Evolutionary conservation across 495 filamentous ascomycete species (phyloP).

Genomic region (Aspergillus egyptiacus): DNA sequence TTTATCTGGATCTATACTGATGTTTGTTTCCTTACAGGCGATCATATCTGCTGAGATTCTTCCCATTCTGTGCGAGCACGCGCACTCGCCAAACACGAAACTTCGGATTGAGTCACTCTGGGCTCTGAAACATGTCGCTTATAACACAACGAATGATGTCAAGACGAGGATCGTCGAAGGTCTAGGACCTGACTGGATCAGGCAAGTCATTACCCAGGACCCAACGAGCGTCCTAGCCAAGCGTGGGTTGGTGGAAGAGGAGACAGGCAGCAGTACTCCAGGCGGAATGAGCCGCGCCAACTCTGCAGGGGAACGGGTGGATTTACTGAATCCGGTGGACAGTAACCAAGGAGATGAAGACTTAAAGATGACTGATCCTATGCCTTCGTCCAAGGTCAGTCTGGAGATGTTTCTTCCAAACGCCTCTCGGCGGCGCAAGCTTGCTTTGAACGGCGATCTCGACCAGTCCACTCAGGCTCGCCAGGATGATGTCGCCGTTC

Average conservation of each 20-base stretch:
- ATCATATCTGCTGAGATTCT: conserved; percentile 73
- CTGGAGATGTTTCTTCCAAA: conserved; percentile 39
- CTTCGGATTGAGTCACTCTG: conserved; percentile 78
- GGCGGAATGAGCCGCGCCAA: conserved; percentile 57
- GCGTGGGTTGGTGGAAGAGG: conserved; percentile 35
- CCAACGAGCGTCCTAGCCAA: conserved; percentile 28
- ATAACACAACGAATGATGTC: conserved; percentile 56
- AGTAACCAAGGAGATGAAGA: conserved; percentile 58
- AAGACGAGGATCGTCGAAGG: conserved; percentile 73
- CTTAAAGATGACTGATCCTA: conserved; percentile 53
- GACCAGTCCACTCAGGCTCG: conserved; percentile 49
- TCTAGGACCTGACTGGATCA: conserved; percentile 71
- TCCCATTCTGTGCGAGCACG: conserved; percentile 74
- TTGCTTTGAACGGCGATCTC: conserved; percentile 44
- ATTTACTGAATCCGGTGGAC: conserved; percentile 56
- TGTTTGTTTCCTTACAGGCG: conserved; percentile 41
- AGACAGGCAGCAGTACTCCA: conserved; percentile 30
- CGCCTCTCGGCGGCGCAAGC: conserved; percentile 38
- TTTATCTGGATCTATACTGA: not conserved
- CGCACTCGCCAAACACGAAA: conserved; percentile 64
- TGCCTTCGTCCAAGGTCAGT: conserved; percentile 39
- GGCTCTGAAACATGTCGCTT: conserved; percentile 85
- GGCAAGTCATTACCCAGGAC: conserved; percentile 59
- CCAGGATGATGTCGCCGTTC: conserved; percentile 75
- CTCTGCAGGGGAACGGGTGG: conserved; percentile 59